Evolutionary conservation across 257 asterid species (phyloP), one percentile per base, ranked within the genome.

Genomic region (Coffea canephora): DNA sequence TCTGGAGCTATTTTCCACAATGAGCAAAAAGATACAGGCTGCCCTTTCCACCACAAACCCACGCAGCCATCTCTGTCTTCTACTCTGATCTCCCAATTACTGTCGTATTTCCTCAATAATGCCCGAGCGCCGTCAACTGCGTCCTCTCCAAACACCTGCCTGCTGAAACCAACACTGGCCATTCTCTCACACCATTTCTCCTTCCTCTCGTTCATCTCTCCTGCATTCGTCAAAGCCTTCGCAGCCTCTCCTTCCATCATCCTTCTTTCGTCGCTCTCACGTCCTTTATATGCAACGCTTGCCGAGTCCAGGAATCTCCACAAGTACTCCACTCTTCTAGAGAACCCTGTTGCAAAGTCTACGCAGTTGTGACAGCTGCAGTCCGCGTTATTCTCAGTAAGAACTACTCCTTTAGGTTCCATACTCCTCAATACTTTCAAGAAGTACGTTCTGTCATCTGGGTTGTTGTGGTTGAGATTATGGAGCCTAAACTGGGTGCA

Each of bases 241-340:
- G 98, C 96, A 27, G 98, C 97, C 70, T 92, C 98, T 9, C 92
- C 93, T 79, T 94, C 98, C 92, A 94, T 86, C 96, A 94, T 92
- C 87, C 87, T 86, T 83, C 98, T 89, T 80, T 92, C 97, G 1
- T 94, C 94, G 66, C 94, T 89, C 80, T 92, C 97, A 0, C 96
- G 90, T 4, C 97, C 95, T 85, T 92, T 94, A 55, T 87, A 92
- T 13, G 98, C 98, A 0, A 80, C 84, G 45, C 97, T 94, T 5
- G 92, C 86, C 0, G 97, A 89, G 65, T 94, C 97, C 87, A 94
- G 76, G 80, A 94, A 94, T 81, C 90, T 85, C 97, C 95, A 91
- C 8, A 93, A 68, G 81, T 82, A 79, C 77, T 93, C 98, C 78
- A 86, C 93, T 79, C 90, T 78, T 85, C 98, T 81, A 0, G 96